Evolutionary conservation across 2,329 filamentous ascomycete genomes (phyloP), one percentile per base, ranked within the genome.

Genomic region (Fusarium penzigii): DNA sequence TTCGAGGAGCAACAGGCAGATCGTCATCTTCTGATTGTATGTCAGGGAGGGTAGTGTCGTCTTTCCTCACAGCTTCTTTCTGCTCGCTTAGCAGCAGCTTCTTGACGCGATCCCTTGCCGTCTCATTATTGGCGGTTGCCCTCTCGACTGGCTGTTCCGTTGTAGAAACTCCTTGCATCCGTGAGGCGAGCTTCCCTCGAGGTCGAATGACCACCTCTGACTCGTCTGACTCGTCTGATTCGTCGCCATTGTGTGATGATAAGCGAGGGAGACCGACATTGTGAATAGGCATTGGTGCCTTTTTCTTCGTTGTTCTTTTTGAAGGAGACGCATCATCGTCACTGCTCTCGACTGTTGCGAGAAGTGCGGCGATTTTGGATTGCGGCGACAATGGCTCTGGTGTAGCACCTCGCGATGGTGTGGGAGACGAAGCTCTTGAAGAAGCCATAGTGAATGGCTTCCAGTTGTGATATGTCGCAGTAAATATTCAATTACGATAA

Each of bases 101-200:
- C 61, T 67, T 77, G 36, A 75, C 70, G 52, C 76, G 73, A 52
- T 78, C 73, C 46, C 72, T 68, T 5, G 72, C 70, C 43, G 68
- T 71, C 41, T 69, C 69, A 29, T 38, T 34, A 11, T 57, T 55
- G 25, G 48, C 47, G 14, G 56, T 52, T 25, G 63, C 62, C 20
- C 20, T 46, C n/a, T 44, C 45, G 36, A 25, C 17, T 25, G 49
- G 34, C 20, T 49, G 54, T 11, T 60, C 59, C 9, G 60, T 66
- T 38, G 58, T 44, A 17, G 54, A 50, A 32, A 55, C 60, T 40
- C 68, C 78, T 55, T 81, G 78, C 79, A 91, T 84, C 46, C 83
- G 78, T 14, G 86, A 79, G 12, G 86, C 86, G 59, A 90, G 75
- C 47, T 82, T 80, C 20, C 87, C 86, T 49, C 80, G 79, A 1